A percentile compares a stretch with the other conserved stretches of the same genome.
phyloP scores from a whole-genome alignment of 2,329 filamentous ascomycete species.

The Colletotrichum sp. region DNA sequence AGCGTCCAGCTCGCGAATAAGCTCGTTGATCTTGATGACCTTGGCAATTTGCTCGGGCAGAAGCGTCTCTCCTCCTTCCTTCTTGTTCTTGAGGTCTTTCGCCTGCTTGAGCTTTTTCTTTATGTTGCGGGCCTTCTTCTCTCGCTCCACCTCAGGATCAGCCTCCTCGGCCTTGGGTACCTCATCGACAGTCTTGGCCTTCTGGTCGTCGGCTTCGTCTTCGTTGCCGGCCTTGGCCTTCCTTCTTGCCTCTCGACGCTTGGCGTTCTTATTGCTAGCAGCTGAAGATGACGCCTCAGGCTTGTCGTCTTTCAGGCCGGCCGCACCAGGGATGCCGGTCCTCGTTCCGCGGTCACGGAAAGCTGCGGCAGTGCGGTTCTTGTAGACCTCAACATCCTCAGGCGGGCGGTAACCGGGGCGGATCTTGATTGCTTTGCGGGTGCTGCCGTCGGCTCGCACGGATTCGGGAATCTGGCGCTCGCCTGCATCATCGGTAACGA shows the following conservation, averaged over 20 bases:
- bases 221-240: constrained; percentile 62
- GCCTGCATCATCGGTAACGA: constrained; percentile 78
- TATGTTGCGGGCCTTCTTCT: constrained; percentile 91
- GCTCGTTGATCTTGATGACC: constrained; percentile 94
- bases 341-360: constrained; percentile 77
- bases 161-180: constrained; percentile 43
- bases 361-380: constrained; percentile 85
- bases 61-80: constrained; percentile 81
- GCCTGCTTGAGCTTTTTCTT: constrained; percentile 97
- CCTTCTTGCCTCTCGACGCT: constrained; percentile 64
- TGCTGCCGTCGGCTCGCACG: constrained; percentile 83
- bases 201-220: constrained; percentile 53
- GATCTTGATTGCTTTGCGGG: constrained; percentile 93
- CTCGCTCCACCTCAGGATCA: constrained; percentile 78
- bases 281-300: constrained; percentile 49
- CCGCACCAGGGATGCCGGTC: constrained; percentile 74
- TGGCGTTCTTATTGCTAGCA: constrained; percentile 84
- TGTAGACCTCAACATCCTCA: constrained; percentile 96
- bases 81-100: constrained; percentile 87
- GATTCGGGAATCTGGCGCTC: constrained; percentile 91
- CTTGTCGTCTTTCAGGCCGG: constrained; percentile 57
- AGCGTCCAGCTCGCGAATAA: constrained; percentile 84
- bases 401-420: constrained; percentile 91
- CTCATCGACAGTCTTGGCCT: constrained; percentile 29
- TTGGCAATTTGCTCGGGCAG: constrained; percentile 96